phyloP scores from a whole-genome alignment of 2,329 filamentous ascomycete species.

The Hypoxylon sp. region DNA sequence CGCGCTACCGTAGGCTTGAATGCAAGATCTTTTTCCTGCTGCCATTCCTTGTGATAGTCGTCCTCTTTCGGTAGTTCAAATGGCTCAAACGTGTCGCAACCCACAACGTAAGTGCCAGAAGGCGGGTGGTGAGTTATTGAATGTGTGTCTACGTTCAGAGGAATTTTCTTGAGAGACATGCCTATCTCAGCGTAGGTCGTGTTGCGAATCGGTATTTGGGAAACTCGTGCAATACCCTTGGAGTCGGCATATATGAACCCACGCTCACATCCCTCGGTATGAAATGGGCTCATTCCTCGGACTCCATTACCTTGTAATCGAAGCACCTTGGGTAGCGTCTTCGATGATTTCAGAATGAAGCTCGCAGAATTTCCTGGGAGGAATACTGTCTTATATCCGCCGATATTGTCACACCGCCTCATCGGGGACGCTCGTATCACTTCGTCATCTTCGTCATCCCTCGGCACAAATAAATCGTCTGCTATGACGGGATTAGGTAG shows the following conservation, averaged over 20 bases:
- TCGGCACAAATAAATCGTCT: conserved; percentile 64
- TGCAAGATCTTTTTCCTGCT: conserved; percentile 75
- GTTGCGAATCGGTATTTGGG: conserved; percentile 73
- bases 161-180: conserved; percentile 80
- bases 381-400: conserved; percentile 85
- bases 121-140: conserved; percentile 82
- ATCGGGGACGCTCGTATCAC: conserved; percentile 68
- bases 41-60: conserved; percentile 85
- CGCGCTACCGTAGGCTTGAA: conserved; percentile 78
- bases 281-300: conserved; percentile 80
- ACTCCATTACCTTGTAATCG: conserved; percentile 78
- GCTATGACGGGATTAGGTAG: conserved; percentile 77
- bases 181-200: conserved; percentile 81
- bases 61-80: conserved; percentile 92
- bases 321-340: conserved; percentile 82
- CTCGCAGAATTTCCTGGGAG: conserved; percentile 84
- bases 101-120: conserved; percentile 82
- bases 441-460: conserved; percentile 66
- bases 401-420: conserved; percentile 73
- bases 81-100: conserved; percentile 75
- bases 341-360: conserved; percentile 86
- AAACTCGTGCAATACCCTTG: conserved; percentile 79
- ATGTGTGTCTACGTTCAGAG: conserved; percentile 78
- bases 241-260: conserved; percentile 88
- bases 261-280: conserved; percentile 81